Percentiles rank a stretch among this genome's conserved stretches.
phyloP scores from a whole-genome alignment of 2,329 filamentous ascomycete genomes.

The Aciculosporium take region DNA sequence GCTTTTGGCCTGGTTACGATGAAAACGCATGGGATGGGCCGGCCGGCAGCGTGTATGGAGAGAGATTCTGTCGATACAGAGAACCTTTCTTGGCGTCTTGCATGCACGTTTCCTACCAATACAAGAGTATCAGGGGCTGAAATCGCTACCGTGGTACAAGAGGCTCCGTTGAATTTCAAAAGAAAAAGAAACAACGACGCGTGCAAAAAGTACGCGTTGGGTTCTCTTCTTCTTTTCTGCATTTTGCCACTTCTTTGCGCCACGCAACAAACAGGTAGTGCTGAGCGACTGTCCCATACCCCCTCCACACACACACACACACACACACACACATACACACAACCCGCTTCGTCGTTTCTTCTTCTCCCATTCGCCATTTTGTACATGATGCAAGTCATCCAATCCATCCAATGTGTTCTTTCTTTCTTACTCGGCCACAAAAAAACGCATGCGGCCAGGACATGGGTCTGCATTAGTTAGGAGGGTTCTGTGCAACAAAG shows the following conservation, averaged over 20 bases:
- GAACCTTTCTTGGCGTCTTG: too few species aligned
- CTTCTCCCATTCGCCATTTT: neutral
- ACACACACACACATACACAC: too few species aligned
- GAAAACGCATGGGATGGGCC: too few species aligned
- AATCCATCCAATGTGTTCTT: neutral
- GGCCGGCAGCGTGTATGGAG: too few species aligned
- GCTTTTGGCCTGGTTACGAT: too few species aligned
- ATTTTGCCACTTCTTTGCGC: neutral
- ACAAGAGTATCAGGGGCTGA: neutral
- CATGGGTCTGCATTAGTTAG: constrained; percentile 33
- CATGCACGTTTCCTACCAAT: too few species aligned
- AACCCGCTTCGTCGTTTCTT: neutral
- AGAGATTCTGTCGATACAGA: too few species aligned
- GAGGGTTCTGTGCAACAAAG: constrained; percentile 46
- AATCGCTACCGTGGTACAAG: constrained; percentile 4
- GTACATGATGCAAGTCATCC: constrained; percentile 1
- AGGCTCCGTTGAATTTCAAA: constrained; percentile 2
- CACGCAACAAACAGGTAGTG: neutral
- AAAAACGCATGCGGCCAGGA: neutral
- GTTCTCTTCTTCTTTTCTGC: neutral
- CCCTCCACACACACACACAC: too few species aligned
- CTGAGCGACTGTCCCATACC: neutral
- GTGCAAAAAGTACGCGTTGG: too few species aligned
- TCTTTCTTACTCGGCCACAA: neutral
- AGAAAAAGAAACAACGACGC: neutral